A percentile compares a stretch with the other conserved stretches of the same genome.
Evolutionary conservation across 306 rosid species (phyloP).

Genomic region (Quillaja saponaria): DNA sequence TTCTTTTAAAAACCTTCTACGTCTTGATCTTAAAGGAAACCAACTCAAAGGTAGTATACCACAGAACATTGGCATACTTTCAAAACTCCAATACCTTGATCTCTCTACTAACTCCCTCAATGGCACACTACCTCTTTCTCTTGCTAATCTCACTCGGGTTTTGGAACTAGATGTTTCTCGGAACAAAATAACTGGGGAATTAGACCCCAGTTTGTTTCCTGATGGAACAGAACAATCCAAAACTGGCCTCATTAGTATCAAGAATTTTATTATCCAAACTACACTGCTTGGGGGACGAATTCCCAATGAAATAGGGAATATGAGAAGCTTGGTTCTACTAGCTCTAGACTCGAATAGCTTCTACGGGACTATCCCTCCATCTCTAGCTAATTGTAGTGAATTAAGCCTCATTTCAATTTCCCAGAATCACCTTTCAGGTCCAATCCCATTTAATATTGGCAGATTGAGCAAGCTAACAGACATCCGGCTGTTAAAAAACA

Average conservation of each 20-base stretch:
- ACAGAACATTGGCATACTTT: constrained; percentile 34
- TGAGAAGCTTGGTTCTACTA: constrained; percentile 37
- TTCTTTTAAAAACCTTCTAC: constrained; percentile 52
- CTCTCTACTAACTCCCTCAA: constrained; percentile 49
- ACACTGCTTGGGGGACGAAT: constrained; percentile 42
- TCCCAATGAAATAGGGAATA: constrained; percentile 58
- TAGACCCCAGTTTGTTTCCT: constrained; percentile 53
- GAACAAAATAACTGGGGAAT: constrained; percentile 42
- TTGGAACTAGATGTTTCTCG: constrained; percentile 52
- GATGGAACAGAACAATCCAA: constrained; percentile 24
- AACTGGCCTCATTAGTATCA: constrained; percentile 43
- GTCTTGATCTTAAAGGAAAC: constrained; percentile 54
- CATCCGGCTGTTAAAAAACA: constrained; percentile 33
- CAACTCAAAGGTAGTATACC: constrained; percentile 36
- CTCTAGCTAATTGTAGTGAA: constrained; percentile 48
- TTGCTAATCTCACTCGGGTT: too few relatives aligned
- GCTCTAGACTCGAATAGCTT: constrained; percentile 45
- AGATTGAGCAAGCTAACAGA: constrained; percentile 42
- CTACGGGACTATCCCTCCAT: constrained; percentile 48
- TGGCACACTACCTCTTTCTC: constrained; percentile 39
- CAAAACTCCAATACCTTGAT: constrained; percentile 56
- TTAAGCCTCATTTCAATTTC: constrained; percentile 38
- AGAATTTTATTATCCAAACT: constrained; percentile 46
- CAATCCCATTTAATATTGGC: constrained; percentile 46
- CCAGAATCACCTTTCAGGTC: constrained; percentile 45